Evolutionary conservation across 768 basidiomycete species (phyloP), one percentile per base, ranked within the genome.

Genomic region (Suillus ampliporus): DNA sequence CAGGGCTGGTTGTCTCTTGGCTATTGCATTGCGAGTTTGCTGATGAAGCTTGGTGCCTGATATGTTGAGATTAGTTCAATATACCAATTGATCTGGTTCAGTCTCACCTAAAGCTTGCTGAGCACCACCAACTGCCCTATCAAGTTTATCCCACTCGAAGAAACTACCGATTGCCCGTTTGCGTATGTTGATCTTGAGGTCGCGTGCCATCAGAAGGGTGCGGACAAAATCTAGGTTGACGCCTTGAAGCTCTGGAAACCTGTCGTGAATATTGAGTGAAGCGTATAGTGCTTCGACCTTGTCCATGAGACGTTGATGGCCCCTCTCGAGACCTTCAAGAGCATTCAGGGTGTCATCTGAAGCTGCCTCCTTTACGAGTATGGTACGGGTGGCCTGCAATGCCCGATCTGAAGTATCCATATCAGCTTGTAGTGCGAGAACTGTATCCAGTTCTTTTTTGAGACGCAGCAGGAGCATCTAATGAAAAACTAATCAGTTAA

Each of bases 391-490:
- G 19, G 54, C 43, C 37, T 66, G 35, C 8, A 78, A 69, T 0
- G 72, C 61, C 5, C 57, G 57, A 23, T 78, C 72, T 7, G 78
- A 63, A 0, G 53, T 51, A 15, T 73, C 41, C 7, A 77, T 57
- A 28, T 73, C 63, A 5, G 73, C 71, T 60, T 79, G 78, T 1
- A 80, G 67, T 1, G 43, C 59, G 0, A 80, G 61, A 0, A 80
- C 62, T 1, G 64, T 63, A 52, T 79, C 71, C 0, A 80, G 65
- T 37, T 79, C 77, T 37, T 75, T 75, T 41, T 77, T 77, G 3
- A 80, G 64, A 5, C 68, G 57, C 0, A n/a, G 47, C 61, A 4
- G 75, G 76, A 1, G 72, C 71, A 64, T 67, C 63, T 9, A n/a
- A 21, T 11, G 9, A 43, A n/a, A 43, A 43, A 9, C 2, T 9